A percentile compares a stretch with the other conserved stretches of the same genome.
Evolutionary conservation across 306 rosid species (phyloP).

Genomic region (Trichosanthes truncata): DNA sequence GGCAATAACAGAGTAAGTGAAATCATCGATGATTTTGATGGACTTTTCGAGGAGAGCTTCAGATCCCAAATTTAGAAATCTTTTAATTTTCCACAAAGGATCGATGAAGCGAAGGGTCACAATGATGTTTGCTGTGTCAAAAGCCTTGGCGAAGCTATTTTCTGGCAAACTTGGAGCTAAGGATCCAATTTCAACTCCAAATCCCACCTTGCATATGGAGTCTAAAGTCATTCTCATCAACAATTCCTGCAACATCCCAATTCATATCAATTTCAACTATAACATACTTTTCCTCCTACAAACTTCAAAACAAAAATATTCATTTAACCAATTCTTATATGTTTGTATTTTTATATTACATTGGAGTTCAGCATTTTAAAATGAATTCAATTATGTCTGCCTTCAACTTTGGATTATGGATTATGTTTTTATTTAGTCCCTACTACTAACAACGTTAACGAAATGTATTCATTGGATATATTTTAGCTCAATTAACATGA

Average conservation of each 20-base stretch:
- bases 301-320: too few species aligned
- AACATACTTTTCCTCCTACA: too few species aligned
- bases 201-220: conserved; percentile 88
- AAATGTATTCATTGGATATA: too few species aligned
- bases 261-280: too few species aligned
- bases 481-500: too few species aligned
- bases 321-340: too few species aligned
- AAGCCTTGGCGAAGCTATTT: conserved; percentile 67
- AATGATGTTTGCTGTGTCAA: conserved; percentile 75
- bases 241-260: conserved; percentile 39
- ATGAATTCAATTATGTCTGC: too few species aligned
- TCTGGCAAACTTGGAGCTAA: conserved; percentile 60
- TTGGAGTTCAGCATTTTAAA: too few species aligned
- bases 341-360: too few species aligned
- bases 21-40: conserved; percentile 59
- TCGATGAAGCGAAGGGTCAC: conserved; percentile 88
- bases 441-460: too few species aligned
- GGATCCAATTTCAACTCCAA: conserved; percentile 93
- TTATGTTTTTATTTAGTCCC: too few species aligned
- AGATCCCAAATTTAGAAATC: conserved; percentile 52
- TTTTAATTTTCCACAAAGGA: conserved; percentile 75
- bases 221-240: conserved; percentile 95
- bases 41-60: conserved; percentile 77
- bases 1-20: conserved; percentile 72
- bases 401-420: too few species aligned